Evolutionary conservation across 2,329 filamentous ascomycete species (phyloP), one percentile per base, ranked within the genome.

Genomic region (Sphaceloma murrayae): DNA sequence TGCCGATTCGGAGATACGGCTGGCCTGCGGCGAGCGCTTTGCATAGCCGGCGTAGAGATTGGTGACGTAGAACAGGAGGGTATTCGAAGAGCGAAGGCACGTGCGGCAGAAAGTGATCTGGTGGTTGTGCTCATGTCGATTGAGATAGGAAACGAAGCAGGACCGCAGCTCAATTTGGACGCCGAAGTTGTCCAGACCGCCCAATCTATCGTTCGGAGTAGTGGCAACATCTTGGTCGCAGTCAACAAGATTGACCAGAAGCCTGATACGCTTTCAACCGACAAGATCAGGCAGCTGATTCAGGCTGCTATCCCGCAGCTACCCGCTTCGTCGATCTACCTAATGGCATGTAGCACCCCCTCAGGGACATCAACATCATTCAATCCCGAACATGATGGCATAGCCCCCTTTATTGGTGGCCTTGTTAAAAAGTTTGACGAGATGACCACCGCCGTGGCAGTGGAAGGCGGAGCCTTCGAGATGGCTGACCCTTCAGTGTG

Each of bases 1-100:
- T 94, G 88, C 62, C 85, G 84, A n/a, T 80, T 98, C 57, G 88
- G 89, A 11, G 91, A 98, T 64, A 96, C 91, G 55, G 91, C 91
- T 14, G 91, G 91, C 1, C 77, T 98, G 53, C 73, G 87, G 39
- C 75, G 72, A 36, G 61, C 54, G 26, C 50, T 53, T 17, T 48
- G 46, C 3, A 16, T 34, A 19, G 47, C 34, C 46, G 54, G 46
- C n/a, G 47, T 47, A 3, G 46, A 55, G 3, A 77, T 94, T 48
- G 85, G 87, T 1, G 68, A 73, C 7, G 73, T 98, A 18, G 91
- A 98, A 58, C 69, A 80, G 58, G 91, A 98, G 62, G 91, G 91
- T 1, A 96, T 98, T 57, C 77, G 82, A 40, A 74, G 91, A 39
- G 91, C 91, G 5, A 85, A 82, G 59, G 76, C 79, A 48, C 82